Evolutionary conservation across 2,329 filamentous ascomycete genomes (phyloP).

Genomic region (Aspergillus chevalieri): DNA sequence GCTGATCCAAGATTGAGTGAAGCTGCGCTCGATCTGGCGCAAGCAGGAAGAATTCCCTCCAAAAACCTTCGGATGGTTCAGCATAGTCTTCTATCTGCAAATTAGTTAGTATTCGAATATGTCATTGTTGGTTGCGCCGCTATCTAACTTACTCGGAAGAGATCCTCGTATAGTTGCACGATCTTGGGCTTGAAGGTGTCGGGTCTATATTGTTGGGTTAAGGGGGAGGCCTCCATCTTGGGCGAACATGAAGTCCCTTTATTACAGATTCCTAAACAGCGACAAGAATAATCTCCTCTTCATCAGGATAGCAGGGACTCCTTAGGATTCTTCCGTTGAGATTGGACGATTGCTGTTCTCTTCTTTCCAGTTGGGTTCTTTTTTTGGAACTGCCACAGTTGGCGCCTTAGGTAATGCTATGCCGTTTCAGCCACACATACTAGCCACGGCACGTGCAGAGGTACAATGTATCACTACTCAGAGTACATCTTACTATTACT

Average conservation of each 20-base stretch:
- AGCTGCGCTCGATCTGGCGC: constrained; percentile 69
- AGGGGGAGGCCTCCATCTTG: constrained; percentile 78
- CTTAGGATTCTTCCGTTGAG: background rate
- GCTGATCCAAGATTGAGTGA: constrained; percentile 60
- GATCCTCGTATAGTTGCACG: constrained; percentile 75
- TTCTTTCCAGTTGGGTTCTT: background rate
- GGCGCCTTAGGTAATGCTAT: background rate
- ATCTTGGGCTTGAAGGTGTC: constrained; percentile 93
- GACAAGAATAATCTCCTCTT: background rate
- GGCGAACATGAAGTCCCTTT: background rate
- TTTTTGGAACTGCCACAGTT: constrained; percentile 1
- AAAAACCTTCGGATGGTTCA: constrained; percentile 82
- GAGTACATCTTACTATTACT: no score
- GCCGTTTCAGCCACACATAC: no score
- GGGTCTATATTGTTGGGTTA: constrained; percentile 86
- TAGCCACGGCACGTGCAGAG: no score
- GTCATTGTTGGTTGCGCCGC: background rate
- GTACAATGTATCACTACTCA: no score
- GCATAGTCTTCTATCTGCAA: constrained; percentile 57
- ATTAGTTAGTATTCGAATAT: constrained; percentile 12
- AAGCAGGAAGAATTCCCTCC: constrained; percentile 90
- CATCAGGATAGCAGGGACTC: background rate
- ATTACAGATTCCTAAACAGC: background rate
- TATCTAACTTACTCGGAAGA: constrained; percentile 56
- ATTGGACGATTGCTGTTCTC: background rate